Evolutionary conservation across 371 early-diverging fungal species (phyloP).

Genomic region (Parasitella parasitica): DNA sequence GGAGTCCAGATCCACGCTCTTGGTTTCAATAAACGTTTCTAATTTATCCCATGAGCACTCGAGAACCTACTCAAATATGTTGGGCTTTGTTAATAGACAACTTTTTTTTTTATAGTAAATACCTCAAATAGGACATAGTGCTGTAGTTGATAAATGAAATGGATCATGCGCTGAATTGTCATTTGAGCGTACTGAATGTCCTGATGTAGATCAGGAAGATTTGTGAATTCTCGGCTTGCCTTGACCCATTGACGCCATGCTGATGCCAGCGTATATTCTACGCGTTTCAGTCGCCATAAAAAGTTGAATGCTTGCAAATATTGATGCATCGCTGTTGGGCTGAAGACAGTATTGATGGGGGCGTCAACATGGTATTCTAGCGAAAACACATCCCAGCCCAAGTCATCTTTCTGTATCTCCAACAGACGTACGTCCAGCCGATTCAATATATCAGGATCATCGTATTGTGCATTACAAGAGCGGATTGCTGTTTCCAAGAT

Average conservation of each 20-base stretch:
- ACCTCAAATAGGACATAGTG: constrained; percentile 84
- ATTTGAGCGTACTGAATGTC: constrained; percentile 68
- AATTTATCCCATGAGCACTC: constrained; percentile 92
- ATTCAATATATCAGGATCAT: constrained; percentile 74
- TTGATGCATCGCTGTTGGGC: constrained; percentile 69
- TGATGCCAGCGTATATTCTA: constrained; percentile 73
- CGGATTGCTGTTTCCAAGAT: constrained; percentile 84
- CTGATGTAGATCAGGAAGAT: constrained; percentile 37
- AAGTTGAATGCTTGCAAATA: constrained; percentile 86
- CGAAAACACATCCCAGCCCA: constrained; percentile 92
- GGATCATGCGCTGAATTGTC: constrained; percentile 85
- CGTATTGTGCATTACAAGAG: constrained; percentile 90
- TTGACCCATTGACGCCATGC: constrained; percentile 83
- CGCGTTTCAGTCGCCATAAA: constrained; percentile 87
- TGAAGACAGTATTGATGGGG: constrained; percentile 87
- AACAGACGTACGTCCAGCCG: constrained; percentile 78
- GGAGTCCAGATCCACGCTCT: constrained; percentile 69
- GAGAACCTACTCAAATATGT: constrained; percentile 59
- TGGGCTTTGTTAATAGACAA: background rate
- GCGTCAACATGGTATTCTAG: constrained; percentile 82
- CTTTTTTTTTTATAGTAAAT: background rate
- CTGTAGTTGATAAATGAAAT: constrained; percentile 91
- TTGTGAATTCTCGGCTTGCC: constrained; percentile 55
- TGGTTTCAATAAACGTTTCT: constrained; percentile 53
- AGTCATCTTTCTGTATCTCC: constrained; percentile 67